phyloP scores from a whole-genome alignment of 1,139 yeast genomes.

The Arxiozyma bovina region DNA sequence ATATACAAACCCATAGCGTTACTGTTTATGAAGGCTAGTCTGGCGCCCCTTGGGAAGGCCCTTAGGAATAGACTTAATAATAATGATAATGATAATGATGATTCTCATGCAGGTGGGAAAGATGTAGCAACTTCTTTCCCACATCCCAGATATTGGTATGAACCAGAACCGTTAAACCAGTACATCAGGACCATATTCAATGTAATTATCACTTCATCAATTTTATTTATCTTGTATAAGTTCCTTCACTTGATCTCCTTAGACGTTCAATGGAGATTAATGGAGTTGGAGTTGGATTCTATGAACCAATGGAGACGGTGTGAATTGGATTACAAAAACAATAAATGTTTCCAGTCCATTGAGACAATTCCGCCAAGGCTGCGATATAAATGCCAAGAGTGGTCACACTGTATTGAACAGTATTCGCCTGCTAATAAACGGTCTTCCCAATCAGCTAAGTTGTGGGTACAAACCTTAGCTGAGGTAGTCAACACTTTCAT shows the following conservation, averaged over 20 bases:
- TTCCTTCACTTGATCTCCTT: slow-evolving; percentile 41
- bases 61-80: neutral
- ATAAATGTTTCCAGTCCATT: slow-evolving; percentile 43
- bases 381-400: slow-evolving; percentile 46
- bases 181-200: slow-evolving; percentile 49
- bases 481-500: slow-evolving; percentile 52
- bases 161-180: slow-evolving; percentile 12
- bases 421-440: neutral
- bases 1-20: neutral
- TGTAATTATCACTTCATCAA: slow-evolving; percentile 37
- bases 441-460: slow-evolving; percentile 36
- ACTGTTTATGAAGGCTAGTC: neutral
- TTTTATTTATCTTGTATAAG: slow-evolving; percentile 36
- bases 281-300: slow-evolving; percentile 20
- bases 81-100: no score
- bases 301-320: slow-evolving; percentile 42
- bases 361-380: slow-evolving; percentile 52
- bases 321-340: slow-evolving; percentile 41
- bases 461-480: slow-evolving; percentile 59
- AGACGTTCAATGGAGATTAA: slow-evolving; percentile 46
- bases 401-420: slow-evolving; percentile 51
- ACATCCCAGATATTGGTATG: neutral
- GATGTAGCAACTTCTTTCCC: neutral
- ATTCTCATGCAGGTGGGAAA: neutral
- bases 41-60: neutral